These are phyloP conservation scores for Cladophialophora psammophila DNA, from an alignment of 2,329 filamentous ascomycete genomes.

Conservation along the genomic window DNA sequence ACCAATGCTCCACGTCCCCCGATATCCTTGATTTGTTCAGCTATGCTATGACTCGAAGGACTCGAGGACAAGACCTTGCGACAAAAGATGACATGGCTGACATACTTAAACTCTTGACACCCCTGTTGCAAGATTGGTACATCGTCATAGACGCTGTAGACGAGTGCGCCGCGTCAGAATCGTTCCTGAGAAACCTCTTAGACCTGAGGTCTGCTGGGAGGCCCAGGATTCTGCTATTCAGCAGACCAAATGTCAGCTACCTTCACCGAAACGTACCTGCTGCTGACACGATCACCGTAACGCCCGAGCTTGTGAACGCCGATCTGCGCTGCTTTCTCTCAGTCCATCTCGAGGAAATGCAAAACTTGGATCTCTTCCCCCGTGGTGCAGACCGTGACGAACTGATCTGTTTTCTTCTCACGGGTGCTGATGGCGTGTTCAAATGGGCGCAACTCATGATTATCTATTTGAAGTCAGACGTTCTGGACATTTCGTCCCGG, in stretches of 20 bases:
- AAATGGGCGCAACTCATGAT: not conserved
- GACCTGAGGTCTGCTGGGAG: not conserved
- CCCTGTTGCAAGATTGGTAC: not conserved
- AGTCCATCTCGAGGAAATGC: not conserved
- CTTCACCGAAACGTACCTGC: not conserved
- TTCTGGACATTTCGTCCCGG: not conserved
- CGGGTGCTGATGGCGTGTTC: not conserved
- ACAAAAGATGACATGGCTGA: not conserved
- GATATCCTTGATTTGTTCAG: not conserved
- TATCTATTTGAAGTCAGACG: not conserved
- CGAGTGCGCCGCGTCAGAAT: not conserved
- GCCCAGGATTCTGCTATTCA: not conserved
- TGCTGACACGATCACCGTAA: not conserved
- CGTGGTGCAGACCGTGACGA: not conserved
- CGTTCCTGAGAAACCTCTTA: not conserved
- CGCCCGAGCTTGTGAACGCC: not conserved
- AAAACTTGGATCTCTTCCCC: not conserved
- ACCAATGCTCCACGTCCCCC: not conserved
- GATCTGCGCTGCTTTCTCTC: not conserved
- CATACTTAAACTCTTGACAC: not conserved
- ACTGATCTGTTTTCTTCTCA: not conserved
- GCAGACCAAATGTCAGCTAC: not conserved
- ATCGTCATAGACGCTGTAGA: slow-evolving; percentile 4
- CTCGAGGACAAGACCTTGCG: not conserved
- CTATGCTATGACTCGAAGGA: not conserved